A percentile compares a stretch with the other conserved stretches of the same genome.
Conservation (phyloP, 441 rosid genomes). For the Brassica hybrid region DNA sequence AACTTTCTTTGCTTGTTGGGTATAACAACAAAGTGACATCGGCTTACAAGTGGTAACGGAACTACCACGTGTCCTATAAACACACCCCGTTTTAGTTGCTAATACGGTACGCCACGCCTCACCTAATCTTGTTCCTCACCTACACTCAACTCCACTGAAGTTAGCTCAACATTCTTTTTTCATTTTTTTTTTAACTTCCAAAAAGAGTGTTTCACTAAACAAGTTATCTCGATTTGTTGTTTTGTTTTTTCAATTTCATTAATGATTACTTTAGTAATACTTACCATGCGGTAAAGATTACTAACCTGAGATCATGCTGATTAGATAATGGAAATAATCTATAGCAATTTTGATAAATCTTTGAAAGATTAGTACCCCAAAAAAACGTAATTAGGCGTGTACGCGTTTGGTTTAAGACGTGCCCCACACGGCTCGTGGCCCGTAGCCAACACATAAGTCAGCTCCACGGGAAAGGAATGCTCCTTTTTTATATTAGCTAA, state of each 20-base stretch:
- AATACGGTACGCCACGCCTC: conserved; percentile 45
- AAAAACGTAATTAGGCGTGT: conserved; percentile 39
- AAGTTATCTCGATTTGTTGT: background rate
- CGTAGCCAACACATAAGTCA: conserved; percentile 47
- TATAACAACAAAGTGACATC: conserved; percentile 43
- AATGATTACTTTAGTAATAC: background rate
- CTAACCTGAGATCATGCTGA: conserved; percentile 25
- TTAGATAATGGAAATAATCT: conserved; percentile 6
- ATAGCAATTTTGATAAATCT: background rate
- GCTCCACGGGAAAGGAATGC: conserved; percentile 47
- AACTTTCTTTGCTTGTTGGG: conserved; percentile 39
- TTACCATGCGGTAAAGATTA: conserved; percentile 8
- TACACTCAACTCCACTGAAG: conserved; percentile 45
- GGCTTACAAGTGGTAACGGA: conserved; percentile 38
- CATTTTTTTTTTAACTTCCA: background rate
- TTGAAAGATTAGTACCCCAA: conserved; percentile 22
- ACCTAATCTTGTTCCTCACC: conserved; percentile 34
- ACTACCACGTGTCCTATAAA: conserved; percentile 39
- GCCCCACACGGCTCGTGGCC: conserved; percentile 46
- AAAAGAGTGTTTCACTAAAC: too few relatives aligned
- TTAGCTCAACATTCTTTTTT: conserved; percentile 27
- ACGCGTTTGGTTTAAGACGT: conserved; percentile 46
- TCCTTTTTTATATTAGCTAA: conserved; percentile 17
- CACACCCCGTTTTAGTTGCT: conserved; percentile 35
- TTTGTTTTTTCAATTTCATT: background rate